These are phyloP conservation scores for Fusarium oligoseptatum DNA, from an alignment of 2,329 filamentous ascomycete genomes.

Conservation along the genomic window DNA sequence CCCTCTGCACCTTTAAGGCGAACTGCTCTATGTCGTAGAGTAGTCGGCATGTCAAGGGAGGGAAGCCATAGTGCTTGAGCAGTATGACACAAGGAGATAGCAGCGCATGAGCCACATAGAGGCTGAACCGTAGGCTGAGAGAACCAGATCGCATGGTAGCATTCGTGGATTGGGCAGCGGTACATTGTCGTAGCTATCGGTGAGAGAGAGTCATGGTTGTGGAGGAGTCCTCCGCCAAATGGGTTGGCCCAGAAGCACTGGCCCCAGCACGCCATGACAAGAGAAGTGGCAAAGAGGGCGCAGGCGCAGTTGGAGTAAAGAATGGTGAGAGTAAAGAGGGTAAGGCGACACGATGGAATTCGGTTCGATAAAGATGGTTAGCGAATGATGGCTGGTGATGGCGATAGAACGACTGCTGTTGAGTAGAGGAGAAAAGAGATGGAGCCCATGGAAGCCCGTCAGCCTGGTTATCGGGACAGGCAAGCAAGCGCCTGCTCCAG, in stretches of 20 bases:
- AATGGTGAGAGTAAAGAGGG: neutral
- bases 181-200: constrained; percentile 46
- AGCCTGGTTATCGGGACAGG: constrained; percentile 26
- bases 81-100: constrained; percentile 43
- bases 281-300: neutral
- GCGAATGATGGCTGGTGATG: constrained; percentile 3
- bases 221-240: constrained; percentile 7
- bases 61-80: constrained; percentile 39
- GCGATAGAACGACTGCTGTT: neutral
- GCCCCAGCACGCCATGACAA: constrained; percentile 42
- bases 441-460: constrained; percentile 1
- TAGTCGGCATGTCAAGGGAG: constrained; percentile 28
- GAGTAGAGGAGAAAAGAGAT: neutral
- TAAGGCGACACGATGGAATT: neutral
- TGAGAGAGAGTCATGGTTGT: constrained; percentile 35
- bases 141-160: constrained; percentile 46
- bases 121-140: constrained; percentile 40
- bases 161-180: constrained; percentile 48
- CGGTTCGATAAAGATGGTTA: neutral
- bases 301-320: neutral
- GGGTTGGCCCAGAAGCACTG: constrained; percentile 38
- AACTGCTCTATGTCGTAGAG: constrained; percentile 7
- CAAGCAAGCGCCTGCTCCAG: constrained; percentile 6
- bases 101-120: constrained; percentile 52
- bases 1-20: neutral